Percentiles rank a stretch among this genome's conserved stretches.
Conservation (phyloP, 192 early-diverging fungal genomes). For the Umbelopsis ramanniana region DNA sequence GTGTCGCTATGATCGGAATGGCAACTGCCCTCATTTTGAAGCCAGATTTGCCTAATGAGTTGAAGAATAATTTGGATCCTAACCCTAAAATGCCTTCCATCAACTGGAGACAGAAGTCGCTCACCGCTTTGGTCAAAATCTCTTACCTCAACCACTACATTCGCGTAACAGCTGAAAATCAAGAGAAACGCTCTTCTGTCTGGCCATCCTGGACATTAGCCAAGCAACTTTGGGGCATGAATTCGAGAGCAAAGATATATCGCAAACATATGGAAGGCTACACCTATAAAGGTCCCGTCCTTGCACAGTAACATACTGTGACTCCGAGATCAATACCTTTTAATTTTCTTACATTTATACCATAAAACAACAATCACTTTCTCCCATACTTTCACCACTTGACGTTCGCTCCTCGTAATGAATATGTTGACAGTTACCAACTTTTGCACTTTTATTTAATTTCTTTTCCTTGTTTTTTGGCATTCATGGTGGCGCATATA, state of each 20-base stretch:
- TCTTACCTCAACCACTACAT: conserved; percentile 27
- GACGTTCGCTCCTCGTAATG: no score
- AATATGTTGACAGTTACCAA: no score
- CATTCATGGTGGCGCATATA: conserved; percentile 11
- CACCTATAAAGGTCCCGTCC: background rate
- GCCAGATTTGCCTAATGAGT: background rate
- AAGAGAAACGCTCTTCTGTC: conserved; percentile 46
- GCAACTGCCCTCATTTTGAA: background rate
- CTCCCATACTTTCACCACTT: no score
- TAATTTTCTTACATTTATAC: no score
- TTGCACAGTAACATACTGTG: background rate
- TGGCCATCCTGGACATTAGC: conserved; percentile 49
- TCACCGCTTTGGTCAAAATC: background rate
- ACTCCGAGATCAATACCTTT: no score
- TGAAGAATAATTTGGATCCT: background rate
- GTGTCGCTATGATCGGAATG: background rate
- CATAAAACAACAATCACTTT: no score
- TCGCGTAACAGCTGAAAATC: conserved; percentile 37
- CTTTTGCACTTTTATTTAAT: no score
- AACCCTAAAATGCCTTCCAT: background rate
- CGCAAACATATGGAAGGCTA: conserved; percentile 1
- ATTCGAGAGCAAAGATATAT: background rate
- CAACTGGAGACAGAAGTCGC: background rate
- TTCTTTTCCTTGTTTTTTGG: conserved; percentile 13
- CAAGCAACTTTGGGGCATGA: conserved; percentile 36